These are phyloP conservation scores for Botrytis cinerea DNA, from an alignment of 2,329 filamentous ascomycete species.

Conservation along the genomic window DNA sequence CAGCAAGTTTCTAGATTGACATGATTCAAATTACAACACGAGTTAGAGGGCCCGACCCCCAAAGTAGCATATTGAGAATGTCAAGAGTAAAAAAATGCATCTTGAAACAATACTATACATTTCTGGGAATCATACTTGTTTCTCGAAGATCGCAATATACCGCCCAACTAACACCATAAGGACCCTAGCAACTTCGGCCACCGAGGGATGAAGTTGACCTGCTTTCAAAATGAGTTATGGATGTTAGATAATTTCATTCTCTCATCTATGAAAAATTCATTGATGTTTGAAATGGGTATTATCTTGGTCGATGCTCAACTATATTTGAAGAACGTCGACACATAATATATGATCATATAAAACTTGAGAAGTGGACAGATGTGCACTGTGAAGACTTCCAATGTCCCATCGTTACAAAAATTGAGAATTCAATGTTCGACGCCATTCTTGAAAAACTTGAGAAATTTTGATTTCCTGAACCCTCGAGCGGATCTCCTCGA, in stretches of 20 bases:
- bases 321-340: too few relatives aligned
- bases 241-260: neutral
- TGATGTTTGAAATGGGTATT: too few relatives aligned
- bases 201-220: neutral
- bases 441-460: accelerated
- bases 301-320: neutral
- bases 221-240: neutral
- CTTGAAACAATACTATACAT: neutral
- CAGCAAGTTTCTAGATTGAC: neutral
- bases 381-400: neutral
- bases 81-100: neutral
- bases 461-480: neutral
- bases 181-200: neutral
- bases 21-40: too few relatives aligned
- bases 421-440: too few relatives aligned
- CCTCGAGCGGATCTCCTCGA: neutral
- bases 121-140: too few relatives aligned
- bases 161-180: neutral
- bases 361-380: too few relatives aligned
- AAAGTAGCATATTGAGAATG: neutral
- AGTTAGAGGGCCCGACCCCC: too few relatives aligned
- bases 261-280: neutral
- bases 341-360: neutral
- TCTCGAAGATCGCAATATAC: neutral
- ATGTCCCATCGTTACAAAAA: too few relatives aligned